Conservation (phyloP, 2,329 filamentous ascomycete genomes). For the Moelleriella libera region DNA sequence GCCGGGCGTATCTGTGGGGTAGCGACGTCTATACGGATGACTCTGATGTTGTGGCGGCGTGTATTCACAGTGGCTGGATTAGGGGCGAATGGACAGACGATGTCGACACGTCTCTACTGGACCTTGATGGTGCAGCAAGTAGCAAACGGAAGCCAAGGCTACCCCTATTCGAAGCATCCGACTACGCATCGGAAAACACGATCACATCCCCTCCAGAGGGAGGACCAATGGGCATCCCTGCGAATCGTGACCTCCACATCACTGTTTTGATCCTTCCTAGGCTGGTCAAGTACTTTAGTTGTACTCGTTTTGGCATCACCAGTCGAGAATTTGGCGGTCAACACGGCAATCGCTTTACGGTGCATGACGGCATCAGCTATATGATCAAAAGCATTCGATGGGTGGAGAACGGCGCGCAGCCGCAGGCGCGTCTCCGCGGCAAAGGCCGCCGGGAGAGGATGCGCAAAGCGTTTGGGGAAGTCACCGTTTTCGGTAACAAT, state of each 20-base stretch:
- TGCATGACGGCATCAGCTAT: constrained; percentile 81
- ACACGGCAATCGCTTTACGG: constrained; percentile 22
- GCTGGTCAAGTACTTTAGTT: constrained; percentile 61
- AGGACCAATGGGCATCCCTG: constrained; percentile 49
- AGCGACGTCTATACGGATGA: constrained; percentile 94
- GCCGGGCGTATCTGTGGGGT: constrained; percentile 73
- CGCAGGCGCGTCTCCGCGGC: constrained; percentile 39
- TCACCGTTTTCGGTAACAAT: constrained; percentile 23
- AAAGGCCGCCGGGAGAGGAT: constrained; percentile 42
- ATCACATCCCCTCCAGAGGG: constrained; percentile 39
- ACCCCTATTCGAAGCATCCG: constrained; percentile 14
- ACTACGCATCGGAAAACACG: constrained; percentile 24
- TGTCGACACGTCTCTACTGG: constrained; percentile 55
- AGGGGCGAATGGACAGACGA: constrained; percentile 75
- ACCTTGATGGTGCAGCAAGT: constrained; percentile 26
- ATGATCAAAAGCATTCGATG: constrained; percentile 72
- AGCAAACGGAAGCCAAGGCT: constrained; percentile 17
- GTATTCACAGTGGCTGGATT: constrained; percentile 88
- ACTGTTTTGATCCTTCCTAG: constrained; percentile 72
- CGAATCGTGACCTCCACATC: constrained; percentile 70
- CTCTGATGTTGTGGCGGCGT: constrained; percentile 82
- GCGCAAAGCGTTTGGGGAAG: constrained; percentile 38
- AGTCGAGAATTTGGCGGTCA: constrained; percentile 64
- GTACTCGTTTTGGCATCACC: constrained; percentile 65
- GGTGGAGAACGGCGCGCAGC: constrained; percentile 61